phyloP scores from a whole-genome alignment of 2,329 filamentous ascomycete genomes.

The Apiospora saccharicola region DNA sequence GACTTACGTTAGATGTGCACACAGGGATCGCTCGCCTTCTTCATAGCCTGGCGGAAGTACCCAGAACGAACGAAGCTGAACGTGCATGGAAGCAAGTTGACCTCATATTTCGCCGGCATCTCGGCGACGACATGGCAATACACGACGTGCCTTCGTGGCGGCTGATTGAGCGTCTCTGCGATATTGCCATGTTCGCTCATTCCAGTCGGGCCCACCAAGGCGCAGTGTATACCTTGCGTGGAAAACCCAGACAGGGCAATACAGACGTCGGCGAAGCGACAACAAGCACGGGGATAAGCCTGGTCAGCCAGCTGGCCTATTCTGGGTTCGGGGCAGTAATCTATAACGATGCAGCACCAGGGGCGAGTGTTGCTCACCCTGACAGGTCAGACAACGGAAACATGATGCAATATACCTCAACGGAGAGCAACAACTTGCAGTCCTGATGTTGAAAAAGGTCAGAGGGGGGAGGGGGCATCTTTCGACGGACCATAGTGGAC shows the following conservation, averaged over 20 bases:
- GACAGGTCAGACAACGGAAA: neutral
- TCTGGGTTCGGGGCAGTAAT: neutral
- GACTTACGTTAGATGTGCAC: neutral
- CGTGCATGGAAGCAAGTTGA: conserved; percentile 33
- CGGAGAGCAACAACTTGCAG: neutral
- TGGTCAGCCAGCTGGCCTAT: conserved; percentile 6
- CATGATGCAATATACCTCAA: conserved; percentile 5
- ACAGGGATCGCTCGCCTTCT: conserved; percentile 29
- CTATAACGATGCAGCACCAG: neutral
- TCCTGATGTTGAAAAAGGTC: neutral
- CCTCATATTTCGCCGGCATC: conserved; percentile 31
- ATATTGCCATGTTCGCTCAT: conserved; percentile 33
- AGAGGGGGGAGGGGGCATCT: neutral
- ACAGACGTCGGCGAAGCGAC: neutral
- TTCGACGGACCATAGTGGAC: too few relatives aligned
- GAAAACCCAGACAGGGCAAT: neutral
- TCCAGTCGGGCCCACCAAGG: conserved; percentile 12
- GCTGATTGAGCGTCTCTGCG: conserved; percentile 31
- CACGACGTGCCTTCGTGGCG: conserved; percentile 31
- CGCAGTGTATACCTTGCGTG: conserved; percentile 8
- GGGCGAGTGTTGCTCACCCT: neutral
- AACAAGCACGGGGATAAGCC: neutral
- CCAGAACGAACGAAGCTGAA: conserved; percentile 29
- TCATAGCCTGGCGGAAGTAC: conserved; percentile 29
- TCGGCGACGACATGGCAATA: conserved; percentile 31